These are phyloP conservation scores for Sugiyamaella novakii DNA, from an alignment of 1,139 yeast species.

Conservation along the genomic window DNA sequence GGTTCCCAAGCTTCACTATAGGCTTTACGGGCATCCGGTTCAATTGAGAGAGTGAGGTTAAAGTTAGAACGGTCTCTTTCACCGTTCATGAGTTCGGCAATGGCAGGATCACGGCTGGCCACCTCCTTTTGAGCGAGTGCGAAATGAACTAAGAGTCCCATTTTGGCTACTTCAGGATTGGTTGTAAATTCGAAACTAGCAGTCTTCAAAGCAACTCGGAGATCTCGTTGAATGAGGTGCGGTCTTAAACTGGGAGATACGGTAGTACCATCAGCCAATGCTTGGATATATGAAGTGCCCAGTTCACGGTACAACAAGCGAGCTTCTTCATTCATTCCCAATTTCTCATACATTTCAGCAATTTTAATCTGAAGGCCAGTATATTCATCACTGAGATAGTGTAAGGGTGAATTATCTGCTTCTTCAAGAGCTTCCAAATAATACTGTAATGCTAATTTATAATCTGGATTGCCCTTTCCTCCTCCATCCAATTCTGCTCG, in stretches of 20 bases:
- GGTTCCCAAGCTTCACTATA: constrained; percentile 55
- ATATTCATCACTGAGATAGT: constrained; percentile 64
- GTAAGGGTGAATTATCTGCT: constrained; percentile 52
- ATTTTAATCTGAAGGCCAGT: constrained; percentile 86
- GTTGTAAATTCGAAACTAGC: constrained; percentile 55
- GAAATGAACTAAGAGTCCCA: constrained; percentile 64
- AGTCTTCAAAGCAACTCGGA: constrained; percentile 67
- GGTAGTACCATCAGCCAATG: constrained; percentile 49
- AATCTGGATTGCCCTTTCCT: constrained; percentile 57
- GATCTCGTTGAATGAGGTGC: constrained; percentile 69
- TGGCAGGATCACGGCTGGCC: constrained; percentile 39
- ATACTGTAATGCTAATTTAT: constrained; percentile 64
- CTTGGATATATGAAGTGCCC: constrained; percentile 58
- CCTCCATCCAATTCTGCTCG: constrained; percentile 77
- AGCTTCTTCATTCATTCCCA: constrained; percentile 64
- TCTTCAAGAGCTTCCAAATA: constrained; percentile 59
- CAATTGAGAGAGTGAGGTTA: constrained; percentile 26
- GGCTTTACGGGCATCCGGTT: constrained; percentile 23
- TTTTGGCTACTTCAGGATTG: constrained; percentile 58
- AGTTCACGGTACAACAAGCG: constrained; percentile 66
- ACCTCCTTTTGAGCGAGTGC: constrained; percentile 67
- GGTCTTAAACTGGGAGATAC: constrained; percentile 45
- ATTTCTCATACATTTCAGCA: constrained; percentile 80
- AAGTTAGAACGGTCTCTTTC: constrained; percentile 25
- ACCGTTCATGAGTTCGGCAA: constrained; percentile 31